Conservation (phyloP, 2,329 filamentous ascomycete species). For the Fusarium udum region DNA sequence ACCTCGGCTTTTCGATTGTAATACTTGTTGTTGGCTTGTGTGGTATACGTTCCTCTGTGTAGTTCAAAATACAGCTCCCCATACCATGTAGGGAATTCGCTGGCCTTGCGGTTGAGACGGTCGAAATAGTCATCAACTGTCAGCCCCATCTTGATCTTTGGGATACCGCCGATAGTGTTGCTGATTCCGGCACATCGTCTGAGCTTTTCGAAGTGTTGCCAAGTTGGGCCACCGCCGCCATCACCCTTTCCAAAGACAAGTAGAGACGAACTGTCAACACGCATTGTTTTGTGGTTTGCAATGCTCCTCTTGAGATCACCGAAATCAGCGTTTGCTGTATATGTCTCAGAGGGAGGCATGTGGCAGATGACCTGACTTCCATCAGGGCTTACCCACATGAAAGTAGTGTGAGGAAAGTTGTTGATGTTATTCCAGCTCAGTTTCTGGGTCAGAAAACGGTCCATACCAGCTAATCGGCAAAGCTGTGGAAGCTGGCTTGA, state of each 20-base stretch:
- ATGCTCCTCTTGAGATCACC: conserved; percentile 92
- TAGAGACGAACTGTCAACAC: conserved; percentile 89
- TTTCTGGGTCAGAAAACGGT: conserved; percentile 96
- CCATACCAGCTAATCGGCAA: conserved; percentile 94
- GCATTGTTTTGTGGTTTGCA: conserved; percentile 92
- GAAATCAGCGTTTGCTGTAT: conserved; percentile 93
- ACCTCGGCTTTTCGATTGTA: conserved; percentile 91
- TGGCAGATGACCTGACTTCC: conserved; percentile 97
- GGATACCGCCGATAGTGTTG: conserved; percentile 81
- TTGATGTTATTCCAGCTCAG: conserved; percentile 99
- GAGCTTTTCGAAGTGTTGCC: conserved; percentile 93
- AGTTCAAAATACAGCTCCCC: conserved; percentile 98
- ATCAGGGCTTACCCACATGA: conserved; percentile 97
- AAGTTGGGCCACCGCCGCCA: conserved; percentile 93
- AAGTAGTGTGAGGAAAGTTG: conserved; percentile 97
- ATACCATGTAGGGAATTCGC: conserved; percentile 92
- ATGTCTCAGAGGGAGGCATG: conserved; percentile 95
- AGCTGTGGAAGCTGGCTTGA: conserved; percentile 94
- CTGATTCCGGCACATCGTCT: conserved; percentile 90
- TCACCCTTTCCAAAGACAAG: conserved; percentile 97
- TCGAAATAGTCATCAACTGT: conserved; percentile 97
- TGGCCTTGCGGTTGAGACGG: conserved; percentile 79
- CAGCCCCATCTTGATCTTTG: conserved; percentile 86
- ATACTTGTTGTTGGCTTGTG: conserved; percentile 95
- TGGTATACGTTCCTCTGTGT: conserved; percentile 96